Base-by-base conservation (phyloP, 1,139 yeast species). In the Debaryomyces subglobosus region DNA sequence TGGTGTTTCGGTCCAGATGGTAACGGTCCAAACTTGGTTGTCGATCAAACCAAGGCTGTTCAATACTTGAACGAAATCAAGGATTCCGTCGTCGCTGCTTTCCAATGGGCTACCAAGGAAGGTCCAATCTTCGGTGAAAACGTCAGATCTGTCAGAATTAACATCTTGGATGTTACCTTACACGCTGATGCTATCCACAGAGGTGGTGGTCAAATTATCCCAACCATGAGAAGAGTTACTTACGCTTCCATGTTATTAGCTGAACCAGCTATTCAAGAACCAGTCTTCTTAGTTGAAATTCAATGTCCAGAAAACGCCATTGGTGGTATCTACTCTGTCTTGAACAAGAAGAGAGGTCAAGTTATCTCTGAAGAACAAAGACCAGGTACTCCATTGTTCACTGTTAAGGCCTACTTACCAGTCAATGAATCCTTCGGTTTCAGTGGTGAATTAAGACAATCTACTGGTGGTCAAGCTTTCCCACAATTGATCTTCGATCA, bases 1-100 rank as follows among this genome's bases (percentile, higher is more conserved):
- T 94, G 99, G 99, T 91, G 97, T 89, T 94, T 94, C 91, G 99
- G 99, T 84, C 99, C 99, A 76, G 99, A 94, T 72, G 97, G 97
- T 81, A 84, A 83, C 77, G 99, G 99, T 82, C 94, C 99, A 71
- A 94, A 94, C 84, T 79, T 94, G 75, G 97, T 94, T 74, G 96
- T 94, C 79, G 99, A 94, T 83, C 97, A 92, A 83, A 92, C 99
- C 72, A 94, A 94, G 94, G 98, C 99, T 70, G 98, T 94, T 59
- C 98, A 94, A 84, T 94, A 92, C 92, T 87, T 94, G 82, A 79
- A 85, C 78, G 99, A 94, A 85, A 94, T 94, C 85, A 94, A 94
- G 89, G 99, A 94, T 79, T 92, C 97, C 71, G 97, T 92, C 71
- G 97, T 92, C 71, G 94, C 99, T 74, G 98, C 97, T 77, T 94